phyloP scores from a whole-genome alignment of 495 filamentous ascomycete species.

The Neurospora sp. region DNA sequence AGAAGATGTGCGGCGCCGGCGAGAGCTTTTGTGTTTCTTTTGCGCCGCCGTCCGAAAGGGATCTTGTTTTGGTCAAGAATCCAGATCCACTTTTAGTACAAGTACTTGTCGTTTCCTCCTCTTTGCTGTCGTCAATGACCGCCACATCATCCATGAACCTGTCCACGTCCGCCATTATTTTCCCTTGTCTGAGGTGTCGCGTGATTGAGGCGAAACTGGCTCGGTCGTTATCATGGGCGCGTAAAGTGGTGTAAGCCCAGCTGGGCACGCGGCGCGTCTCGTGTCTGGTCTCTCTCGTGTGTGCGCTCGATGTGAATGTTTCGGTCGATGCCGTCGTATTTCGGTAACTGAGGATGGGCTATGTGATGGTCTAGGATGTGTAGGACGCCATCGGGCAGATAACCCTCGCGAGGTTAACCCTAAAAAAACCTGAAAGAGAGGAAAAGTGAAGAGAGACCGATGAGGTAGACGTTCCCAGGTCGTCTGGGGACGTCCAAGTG shows the following conservation, averaged over 20 bases:
- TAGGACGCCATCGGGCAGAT: not conserved
- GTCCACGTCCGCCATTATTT: conserved; percentile 18
- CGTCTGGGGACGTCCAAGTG: not conserved
- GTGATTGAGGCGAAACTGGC: not conserved
- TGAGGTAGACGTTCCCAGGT: not conserved
- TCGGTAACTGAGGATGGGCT: not conserved
- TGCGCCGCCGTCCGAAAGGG: conserved; percentile 38
- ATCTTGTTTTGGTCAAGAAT: conserved; percentile 28
- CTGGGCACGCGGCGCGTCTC: not conserved
- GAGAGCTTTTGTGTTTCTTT: conserved; percentile 41
- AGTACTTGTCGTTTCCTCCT: not conserved
- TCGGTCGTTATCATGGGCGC: not conserved
- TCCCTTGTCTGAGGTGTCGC: not conserved
- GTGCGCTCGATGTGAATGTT: not conserved
- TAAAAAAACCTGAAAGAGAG: not conserved
- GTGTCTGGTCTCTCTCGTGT: not conserved
- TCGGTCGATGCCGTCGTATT: not conserved
- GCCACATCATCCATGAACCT: conserved; percentile 7
- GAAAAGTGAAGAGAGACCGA: not conserved
- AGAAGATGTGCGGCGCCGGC: conserved; percentile 55
- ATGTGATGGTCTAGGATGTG: not conserved
- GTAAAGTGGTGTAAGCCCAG: not conserved
- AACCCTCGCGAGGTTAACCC: not conserved
- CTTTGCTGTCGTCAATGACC: conserved; percentile 5
- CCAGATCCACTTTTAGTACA: not conserved